These are phyloP conservation scores for Podila epigama DNA, from an alignment of 192 early-diverging fungal species.

Conservation along the genomic window DNA sequence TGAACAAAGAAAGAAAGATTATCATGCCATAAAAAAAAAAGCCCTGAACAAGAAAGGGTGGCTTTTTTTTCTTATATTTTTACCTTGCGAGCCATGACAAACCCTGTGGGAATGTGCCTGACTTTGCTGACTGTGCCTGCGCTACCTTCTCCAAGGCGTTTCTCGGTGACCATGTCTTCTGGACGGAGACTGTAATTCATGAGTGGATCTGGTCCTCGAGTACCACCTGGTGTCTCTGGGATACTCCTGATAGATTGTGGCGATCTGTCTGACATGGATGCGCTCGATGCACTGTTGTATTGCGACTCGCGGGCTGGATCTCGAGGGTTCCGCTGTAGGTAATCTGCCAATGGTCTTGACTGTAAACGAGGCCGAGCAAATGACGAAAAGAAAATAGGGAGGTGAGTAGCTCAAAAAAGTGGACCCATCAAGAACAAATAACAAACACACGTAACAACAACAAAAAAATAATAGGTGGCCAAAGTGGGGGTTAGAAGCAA, in stretches of 20 bases:
- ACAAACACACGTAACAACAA: background rate
- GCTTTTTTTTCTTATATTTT: background rate
- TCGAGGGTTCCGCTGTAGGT: slow-evolving; percentile 34
- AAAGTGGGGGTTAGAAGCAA: too few relatives aligned
- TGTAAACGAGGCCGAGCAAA: background rate
- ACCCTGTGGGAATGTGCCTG: slow-evolving; percentile 71
- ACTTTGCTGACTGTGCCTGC: slow-evolving; percentile 90
- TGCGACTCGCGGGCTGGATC: slow-evolving; percentile 28
- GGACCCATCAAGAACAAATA: background rate
- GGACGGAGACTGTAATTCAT: slow-evolving; percentile 51
- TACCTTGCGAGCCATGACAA: slow-evolving; percentile 96
- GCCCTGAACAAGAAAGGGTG: slow-evolving; percentile 30
- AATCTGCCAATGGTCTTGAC: slow-evolving; percentile 35
- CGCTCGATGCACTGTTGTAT: slow-evolving; percentile 6
- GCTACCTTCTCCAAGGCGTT: slow-evolving; percentile 79
- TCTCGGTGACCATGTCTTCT: slow-evolving; percentile 77
- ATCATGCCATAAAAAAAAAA: background rate
- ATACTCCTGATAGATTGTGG: slow-evolving; percentile 32
- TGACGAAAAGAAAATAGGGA: background rate
- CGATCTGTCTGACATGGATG: slow-evolving; percentile 9
- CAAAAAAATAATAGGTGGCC: background rate
- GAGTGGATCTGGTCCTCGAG: slow-evolving; percentile 28
- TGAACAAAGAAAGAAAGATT: background rate
- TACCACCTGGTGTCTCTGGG: slow-evolving; percentile 44
- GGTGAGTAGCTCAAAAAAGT: background rate